phyloP scores from a whole-genome alignment of 2,329 filamentous ascomycete species.

The Trichoderma breve region DNA sequence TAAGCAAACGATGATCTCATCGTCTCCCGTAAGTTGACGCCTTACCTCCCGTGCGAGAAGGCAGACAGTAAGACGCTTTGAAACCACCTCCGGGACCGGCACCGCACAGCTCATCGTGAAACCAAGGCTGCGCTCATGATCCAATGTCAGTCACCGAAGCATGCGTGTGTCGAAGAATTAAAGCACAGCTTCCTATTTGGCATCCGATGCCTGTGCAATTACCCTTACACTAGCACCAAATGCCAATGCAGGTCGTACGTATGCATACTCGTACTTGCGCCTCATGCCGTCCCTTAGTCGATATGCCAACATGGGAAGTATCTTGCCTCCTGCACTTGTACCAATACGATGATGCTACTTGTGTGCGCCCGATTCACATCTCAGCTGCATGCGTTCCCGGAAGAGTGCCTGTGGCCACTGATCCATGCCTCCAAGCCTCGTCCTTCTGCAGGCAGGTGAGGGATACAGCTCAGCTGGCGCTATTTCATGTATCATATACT shows the following conservation, averaged over 20 bases:
- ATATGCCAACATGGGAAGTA: not conserved
- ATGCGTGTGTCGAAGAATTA: not conserved
- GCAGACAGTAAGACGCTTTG: not conserved
- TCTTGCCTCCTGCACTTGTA: not conserved
- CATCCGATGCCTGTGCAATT: not conserved
- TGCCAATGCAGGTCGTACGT: slow-evolving; percentile 11
- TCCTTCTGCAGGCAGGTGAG: not conserved
- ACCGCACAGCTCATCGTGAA: not conserved
- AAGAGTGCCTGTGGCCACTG: not conserved
- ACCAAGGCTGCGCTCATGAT: not conserved
- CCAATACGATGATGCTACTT: not conserved
- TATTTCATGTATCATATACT: not conserved
- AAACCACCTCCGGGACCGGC: not conserved
- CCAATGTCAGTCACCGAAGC: not conserved
- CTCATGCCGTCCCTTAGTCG: not conserved
- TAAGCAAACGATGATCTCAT: slow-evolving; percentile 13
- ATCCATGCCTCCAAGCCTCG: slow-evolving; percentile 1
- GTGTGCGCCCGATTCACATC: not conserved
- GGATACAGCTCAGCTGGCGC: slow-evolving; percentile 1
- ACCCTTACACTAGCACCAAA: slow-evolving; percentile 6
- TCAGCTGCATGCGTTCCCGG: slow-evolving; percentile 6
- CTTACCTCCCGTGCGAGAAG: not conserved
- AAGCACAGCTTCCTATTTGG: slow-evolving; percentile 2
- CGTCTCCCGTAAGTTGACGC: not conserved
- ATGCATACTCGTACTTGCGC: not conserved